Base-by-base conservation (phyloP, 2,329 filamentous ascomycete genomes). In the Sclerotinia glacialis region DNA sequence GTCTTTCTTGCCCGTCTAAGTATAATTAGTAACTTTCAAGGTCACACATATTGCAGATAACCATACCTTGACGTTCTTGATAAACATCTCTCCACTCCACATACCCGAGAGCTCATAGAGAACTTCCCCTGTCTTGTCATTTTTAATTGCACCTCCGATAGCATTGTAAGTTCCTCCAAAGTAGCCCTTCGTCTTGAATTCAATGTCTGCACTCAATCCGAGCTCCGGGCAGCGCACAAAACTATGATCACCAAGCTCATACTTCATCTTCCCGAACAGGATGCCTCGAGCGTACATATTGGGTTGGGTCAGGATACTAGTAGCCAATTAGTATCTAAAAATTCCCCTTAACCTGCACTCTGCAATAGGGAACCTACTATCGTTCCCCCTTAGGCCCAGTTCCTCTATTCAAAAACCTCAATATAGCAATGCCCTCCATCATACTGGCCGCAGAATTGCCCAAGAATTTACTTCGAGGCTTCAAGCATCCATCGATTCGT, bases 211-310 rank as follows among this genome's bases (percentile, higher is more conserved):
- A 34, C 88, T 85, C 23, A 99, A 83, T 67, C 93, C 89, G 23
- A 92, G 85, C 77, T 98, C 94, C 0, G 94, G 92, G 77, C 95
- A 98, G 71, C 89, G 86, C 26, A 99, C 91, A 73, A 93, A 92
- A 77, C 93, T 97, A 80, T 97, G 93, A 77, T 98, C 94, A 70
- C 94, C 95, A 9, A 99, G 86, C 80, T 99, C 95, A 78, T 98
- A 99, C 79, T 97, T 98, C 95, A 99, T 98, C 78, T 97, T 98
- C 58, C 95, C 95, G 75, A 99, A 97, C 11, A 99, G 83, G 68
- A 99, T 98, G 46, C 95, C 94, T 69, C 95, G 87, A 28, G 94
- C 95, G 78, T 99, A 99, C 93, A 99, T 99, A 81, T 99, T 99
- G 23, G 95, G 95, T 76, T 99, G 95, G 5, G 95, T 98, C 63